Conservation (phyloP, 2,329 filamentous ascomycete species). For the Penicillium verrucosum region DNA sequence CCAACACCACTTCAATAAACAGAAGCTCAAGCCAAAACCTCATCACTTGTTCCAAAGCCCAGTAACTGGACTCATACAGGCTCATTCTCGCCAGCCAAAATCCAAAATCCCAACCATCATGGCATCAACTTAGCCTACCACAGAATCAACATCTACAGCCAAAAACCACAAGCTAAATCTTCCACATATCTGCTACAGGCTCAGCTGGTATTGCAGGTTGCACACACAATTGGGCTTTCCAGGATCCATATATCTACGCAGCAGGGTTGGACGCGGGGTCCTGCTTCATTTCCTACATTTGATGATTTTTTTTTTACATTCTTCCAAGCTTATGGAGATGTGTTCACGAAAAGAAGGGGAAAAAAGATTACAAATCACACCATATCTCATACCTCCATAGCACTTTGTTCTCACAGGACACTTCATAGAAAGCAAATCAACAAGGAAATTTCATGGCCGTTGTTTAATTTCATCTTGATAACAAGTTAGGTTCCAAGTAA, state of each 20-base stretch:
- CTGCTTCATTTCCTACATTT: neutral
- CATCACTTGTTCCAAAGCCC: neutral
- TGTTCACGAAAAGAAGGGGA: neutral
- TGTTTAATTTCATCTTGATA: neutral
- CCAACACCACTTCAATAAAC: neutral
- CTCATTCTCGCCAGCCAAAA: neutral
- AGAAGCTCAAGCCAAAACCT: neutral
- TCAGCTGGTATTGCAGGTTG: neutral
- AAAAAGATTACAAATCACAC: neutral
- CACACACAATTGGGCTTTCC: neutral
- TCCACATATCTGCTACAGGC: neutral
- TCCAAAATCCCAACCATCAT: neutral
- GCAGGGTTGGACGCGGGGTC: neutral
- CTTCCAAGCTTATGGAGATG: neutral
- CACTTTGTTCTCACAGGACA: neutral
- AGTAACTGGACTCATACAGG: neutral
- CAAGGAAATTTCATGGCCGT: neutral
- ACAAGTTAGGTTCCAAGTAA: too few relatives aligned
- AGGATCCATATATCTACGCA: neutral
- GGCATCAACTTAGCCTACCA: too few relatives aligned
- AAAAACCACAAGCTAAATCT: neutral
- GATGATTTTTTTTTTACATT: neutral
- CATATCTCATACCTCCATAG: neutral
- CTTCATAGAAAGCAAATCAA: neutral
- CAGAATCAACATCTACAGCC: neutral